phyloP scores from a whole-genome alignment of 2,329 filamentous ascomycete genomes.

The Teratosphaeria epicoccoides region DNA sequence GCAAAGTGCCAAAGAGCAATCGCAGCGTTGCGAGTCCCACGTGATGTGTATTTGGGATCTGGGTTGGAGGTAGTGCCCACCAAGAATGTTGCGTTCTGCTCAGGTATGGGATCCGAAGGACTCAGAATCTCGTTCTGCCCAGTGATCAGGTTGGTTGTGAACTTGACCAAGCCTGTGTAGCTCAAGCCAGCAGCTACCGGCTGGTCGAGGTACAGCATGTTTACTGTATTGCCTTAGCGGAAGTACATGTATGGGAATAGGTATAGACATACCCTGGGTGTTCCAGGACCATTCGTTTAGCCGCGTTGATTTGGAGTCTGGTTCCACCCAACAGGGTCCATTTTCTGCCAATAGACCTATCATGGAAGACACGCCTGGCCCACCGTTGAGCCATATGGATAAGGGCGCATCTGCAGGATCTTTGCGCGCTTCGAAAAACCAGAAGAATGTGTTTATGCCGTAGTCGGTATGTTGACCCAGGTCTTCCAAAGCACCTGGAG shows the following conservation, averaged over 20 bases:
- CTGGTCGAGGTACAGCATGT: constrained; percentile 28
- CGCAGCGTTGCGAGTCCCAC: constrained; percentile 44
- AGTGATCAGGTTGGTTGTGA: constrained; percentile 15
- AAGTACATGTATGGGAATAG: not conserved
- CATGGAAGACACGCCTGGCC: constrained; percentile 35
- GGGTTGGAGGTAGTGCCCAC: constrained; percentile 43
- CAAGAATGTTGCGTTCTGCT: constrained; percentile 43
- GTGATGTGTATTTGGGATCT: constrained; percentile 35
- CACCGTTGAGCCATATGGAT: constrained; percentile 40
- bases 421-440: constrained; percentile 15
- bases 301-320: constrained; percentile 32
- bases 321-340: constrained; percentile 33
- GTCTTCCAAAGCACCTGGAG: not conserved
- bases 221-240: constrained; percentile 3
- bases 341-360: constrained; percentile 49
- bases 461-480: constrained; percentile 8
- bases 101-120: constrained; percentile 19
- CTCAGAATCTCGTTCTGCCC: constrained; percentile 21
- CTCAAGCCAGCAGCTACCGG: constrained; percentile 49
- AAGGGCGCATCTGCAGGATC: constrained; percentile 10
- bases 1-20: constrained; percentile 49
- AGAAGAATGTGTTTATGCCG: constrained; percentile 19
- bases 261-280: constrained; percentile 19
- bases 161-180: constrained; percentile 45
- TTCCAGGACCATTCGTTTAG: constrained; percentile 38